A percentile compares a stretch with the other conserved stretches of the same genome.
Evolutionary conservation across 2,329 filamentous ascomycete species (phyloP).

Genomic region (Arthrocladium fulminans): DNA sequence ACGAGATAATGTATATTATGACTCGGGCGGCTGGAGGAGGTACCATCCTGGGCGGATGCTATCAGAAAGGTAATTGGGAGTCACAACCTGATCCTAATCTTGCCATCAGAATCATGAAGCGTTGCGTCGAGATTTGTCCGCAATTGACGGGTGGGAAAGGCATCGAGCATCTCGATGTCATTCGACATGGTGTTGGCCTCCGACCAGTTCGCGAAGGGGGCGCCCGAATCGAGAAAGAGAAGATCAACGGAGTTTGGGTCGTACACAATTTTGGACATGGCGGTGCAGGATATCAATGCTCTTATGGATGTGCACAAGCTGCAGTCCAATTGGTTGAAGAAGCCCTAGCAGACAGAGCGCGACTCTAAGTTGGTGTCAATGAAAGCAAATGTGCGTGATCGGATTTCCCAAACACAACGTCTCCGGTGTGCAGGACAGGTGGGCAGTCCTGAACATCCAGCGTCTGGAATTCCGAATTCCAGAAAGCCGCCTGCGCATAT

Average conservation of each 20-base stretch:
- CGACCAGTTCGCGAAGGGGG: slow-evolving; percentile 66
- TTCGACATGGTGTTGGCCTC: slow-evolving; percentile 75
- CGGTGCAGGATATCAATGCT: slow-evolving; percentile 55
- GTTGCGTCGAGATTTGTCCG: slow-evolving; percentile 58
- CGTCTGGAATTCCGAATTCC: background rate
- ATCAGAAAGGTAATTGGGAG: slow-evolving; percentile 73
- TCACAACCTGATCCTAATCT: slow-evolving; percentile 67
- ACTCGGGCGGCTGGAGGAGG: slow-evolving; percentile 68
- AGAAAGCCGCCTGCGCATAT: background rate
- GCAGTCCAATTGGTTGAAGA: slow-evolving; percentile 60
- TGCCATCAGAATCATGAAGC: slow-evolving; percentile 75
- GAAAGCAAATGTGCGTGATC: too few relatives aligned
- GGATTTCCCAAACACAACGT: too few relatives aligned
- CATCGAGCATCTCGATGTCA: slow-evolving; percentile 62
- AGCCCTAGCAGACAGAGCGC: slow-evolving; percentile 22
- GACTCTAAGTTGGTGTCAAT: background rate
- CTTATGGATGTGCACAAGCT: slow-evolving; percentile 61
- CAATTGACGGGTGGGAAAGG: slow-evolving; percentile 57
- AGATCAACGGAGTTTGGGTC: slow-evolving; percentile 55
- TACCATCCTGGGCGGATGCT: slow-evolving; percentile 76
- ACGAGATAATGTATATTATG: slow-evolving; percentile 76
- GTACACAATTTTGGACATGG: slow-evolving; percentile 46
- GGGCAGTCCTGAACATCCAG: too few relatives aligned
- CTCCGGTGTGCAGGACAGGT: too few relatives aligned
- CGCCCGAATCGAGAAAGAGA: slow-evolving; percentile 65